phyloP scores from a whole-genome alignment of 441 rosid species.

The Oxalis stricta region DNA sequence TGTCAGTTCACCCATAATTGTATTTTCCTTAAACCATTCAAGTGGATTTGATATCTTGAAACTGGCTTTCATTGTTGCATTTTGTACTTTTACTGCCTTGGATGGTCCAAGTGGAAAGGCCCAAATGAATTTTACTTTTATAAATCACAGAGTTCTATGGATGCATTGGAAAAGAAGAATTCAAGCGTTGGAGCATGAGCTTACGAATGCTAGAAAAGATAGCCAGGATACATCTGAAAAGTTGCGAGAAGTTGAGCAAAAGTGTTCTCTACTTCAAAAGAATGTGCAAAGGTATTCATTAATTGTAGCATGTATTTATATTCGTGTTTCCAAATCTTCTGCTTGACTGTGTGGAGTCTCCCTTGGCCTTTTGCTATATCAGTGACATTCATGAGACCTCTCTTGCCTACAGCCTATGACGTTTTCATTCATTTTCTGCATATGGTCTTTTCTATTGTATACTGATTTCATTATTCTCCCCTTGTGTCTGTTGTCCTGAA shows the following conservation, averaged over 20 bases:
- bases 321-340: background rate
- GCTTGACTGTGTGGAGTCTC: no score
- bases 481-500: conserved; percentile 7
- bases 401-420: background rate
- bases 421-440: background rate
- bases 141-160: conserved; percentile 61
- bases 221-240: conserved; percentile 35
- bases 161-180: conserved; percentile 55
- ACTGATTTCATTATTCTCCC: no score
- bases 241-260: conserved; percentile 54
- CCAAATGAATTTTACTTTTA: no score
- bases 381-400: no score
- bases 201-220: conserved; percentile 43
- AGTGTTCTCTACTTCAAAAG: conserved; percentile 58
- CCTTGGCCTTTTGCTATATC: no score
- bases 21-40: no score
- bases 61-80: no score
- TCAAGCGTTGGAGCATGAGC: conserved; percentile 54
- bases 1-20: no score
- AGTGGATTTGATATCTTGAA: no score
- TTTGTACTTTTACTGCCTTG: no score
- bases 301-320: background rate
- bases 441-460: background rate
- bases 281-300: conserved; percentile 49
- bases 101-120: no score